phyloP scores from a whole-genome alignment of 306 rosid genomes.

The Cicer yamashitae region DNA sequence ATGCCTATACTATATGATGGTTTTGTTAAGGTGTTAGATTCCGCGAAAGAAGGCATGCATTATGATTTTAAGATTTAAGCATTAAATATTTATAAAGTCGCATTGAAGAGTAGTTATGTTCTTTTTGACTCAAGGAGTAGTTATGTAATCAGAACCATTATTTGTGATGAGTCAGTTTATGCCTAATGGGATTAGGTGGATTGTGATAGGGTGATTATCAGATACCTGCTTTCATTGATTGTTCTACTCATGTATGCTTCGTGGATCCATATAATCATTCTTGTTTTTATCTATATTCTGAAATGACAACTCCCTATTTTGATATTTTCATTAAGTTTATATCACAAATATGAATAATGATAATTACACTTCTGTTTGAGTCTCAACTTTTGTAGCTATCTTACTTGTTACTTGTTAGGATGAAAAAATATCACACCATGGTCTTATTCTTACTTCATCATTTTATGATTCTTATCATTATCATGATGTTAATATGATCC shows the following conservation, averaged over 20 bases:
- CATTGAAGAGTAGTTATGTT: conserved; percentile 33
- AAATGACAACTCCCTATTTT: neutral
- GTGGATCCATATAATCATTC: neutral
- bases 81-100: conserved; percentile 31
- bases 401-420: too few relatives aligned
- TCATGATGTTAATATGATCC: too few relatives aligned
- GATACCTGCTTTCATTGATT: conserved; percentile 16
- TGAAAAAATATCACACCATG: too few relatives aligned
- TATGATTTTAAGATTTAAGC: conserved; percentile 15
- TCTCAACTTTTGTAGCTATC: neutral
- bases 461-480: too few relatives aligned
- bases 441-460: too few relatives aligned
- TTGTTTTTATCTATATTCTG: neutral
- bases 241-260: neutral
- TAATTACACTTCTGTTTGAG: neutral
- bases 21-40: conserved; percentile 40
- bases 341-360: conserved; percentile 19
- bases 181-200: conserved; percentile 50
- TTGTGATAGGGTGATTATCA: conserved; percentile 27
- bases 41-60: conserved; percentile 43
- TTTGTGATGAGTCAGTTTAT: conserved; percentile 34
- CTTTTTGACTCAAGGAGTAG: neutral
- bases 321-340: neutral
- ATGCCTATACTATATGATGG: conserved; percentile 36
- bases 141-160: conserved; percentile 31